A percentile compares a stretch with the other conserved stretches of the same genome.
These are phyloP conservation scores for Aspergillus ochraceus DNA, from an alignment of 2,329 filamentous ascomycete species.

Conservation along the genomic window DNA sequence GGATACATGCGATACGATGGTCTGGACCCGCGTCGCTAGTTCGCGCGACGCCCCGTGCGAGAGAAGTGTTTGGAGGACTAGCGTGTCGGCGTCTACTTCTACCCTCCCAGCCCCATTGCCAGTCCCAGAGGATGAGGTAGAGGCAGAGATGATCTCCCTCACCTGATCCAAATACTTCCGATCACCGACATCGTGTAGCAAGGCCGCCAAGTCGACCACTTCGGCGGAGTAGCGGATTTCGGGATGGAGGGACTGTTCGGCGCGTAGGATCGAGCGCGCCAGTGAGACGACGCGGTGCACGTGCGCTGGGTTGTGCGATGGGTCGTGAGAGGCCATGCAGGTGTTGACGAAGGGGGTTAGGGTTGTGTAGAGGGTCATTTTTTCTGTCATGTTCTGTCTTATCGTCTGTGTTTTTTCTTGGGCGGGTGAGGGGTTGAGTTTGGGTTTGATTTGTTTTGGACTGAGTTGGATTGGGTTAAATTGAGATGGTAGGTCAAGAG, in stretches of 20 bases:
- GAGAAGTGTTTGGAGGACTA: conserved; percentile 30
- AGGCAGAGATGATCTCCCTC: conserved; percentile 16
- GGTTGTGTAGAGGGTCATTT: conserved; percentile 47
- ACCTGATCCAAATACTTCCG: conserved; percentile 67
- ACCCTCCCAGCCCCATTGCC: not conserved
- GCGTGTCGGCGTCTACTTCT: conserved; percentile 22
- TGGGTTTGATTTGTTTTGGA: not conserved
- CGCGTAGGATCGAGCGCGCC: conserved; percentile 63
- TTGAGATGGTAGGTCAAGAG: no score
- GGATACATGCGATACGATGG: conserved; percentile 73
- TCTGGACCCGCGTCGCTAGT: conserved; percentile 68
- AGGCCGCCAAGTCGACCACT: conserved; percentile 66
- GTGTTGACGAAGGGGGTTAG: conserved; percentile 65
- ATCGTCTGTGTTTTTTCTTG: not conserved
- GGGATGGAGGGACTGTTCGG: conserved; percentile 41
- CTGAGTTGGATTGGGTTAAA: not conserved
- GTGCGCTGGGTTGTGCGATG: conserved; percentile 85
- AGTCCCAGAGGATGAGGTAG: not conserved
- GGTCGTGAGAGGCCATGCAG: conserved; percentile 75
- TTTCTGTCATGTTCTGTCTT: conserved; percentile 8
- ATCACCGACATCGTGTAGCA: conserved; percentile 88
- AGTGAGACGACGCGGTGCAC: conserved; percentile 77
- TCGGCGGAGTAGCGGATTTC: conserved; percentile 49
- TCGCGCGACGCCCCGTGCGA: conserved; percentile 52
- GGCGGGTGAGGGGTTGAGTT: not conserved